Base-by-base conservation (phyloP, 805 yeast species). In the Metschnikowia gruessii region DNA sequence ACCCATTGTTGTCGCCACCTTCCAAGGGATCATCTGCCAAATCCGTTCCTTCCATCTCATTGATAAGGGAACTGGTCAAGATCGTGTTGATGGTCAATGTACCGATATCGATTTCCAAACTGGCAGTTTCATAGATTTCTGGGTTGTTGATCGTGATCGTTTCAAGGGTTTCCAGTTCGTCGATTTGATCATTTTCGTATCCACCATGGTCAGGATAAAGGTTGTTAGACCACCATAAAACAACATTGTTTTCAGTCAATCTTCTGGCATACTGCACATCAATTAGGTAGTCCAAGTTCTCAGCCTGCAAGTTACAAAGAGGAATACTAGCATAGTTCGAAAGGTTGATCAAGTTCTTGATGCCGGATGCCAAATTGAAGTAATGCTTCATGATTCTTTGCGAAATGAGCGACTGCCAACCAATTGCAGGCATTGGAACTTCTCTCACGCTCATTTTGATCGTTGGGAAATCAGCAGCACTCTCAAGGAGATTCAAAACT, bases 191-290 rank as follows among this genome's bases (percentile, higher is more conserved):
- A 55, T 76, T 79, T 61, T 89, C 91, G 36, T 69, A 60, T 0
- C 96, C 96, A 26, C 96, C 97, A 58, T 80, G 83, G 59, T 89
- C 97, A 0, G 97, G 92, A 37, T 77, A 65, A 0, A 92, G 86
- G 16, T 75, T 74, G 3, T 83, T 79, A 0, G 96, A 87, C 98
- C 99, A 94, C 98, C 99, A 94, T 26, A 95, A 68, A 5, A 92
- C 84, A 34, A 87, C 78, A 49, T 82, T 80, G 40, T 80, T 78
- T 39, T 80, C 75, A 16, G 71, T 71, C 46, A 94, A 73, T 42
- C 82, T 74, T 57, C 99, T 74, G 0, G 98, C 95, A 63, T 88
- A 94, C 45, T 82, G 82, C 35, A 92, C 76, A 64, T 94, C 99
- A 49, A 92, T 85, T 56, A 90, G 70, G 56, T 80, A 87, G 0